These are phyloP conservation scores for Aphanomyces astaci DNA, from an alignment of 352 stramenopile species.

Conservation along the genomic window DNA sequence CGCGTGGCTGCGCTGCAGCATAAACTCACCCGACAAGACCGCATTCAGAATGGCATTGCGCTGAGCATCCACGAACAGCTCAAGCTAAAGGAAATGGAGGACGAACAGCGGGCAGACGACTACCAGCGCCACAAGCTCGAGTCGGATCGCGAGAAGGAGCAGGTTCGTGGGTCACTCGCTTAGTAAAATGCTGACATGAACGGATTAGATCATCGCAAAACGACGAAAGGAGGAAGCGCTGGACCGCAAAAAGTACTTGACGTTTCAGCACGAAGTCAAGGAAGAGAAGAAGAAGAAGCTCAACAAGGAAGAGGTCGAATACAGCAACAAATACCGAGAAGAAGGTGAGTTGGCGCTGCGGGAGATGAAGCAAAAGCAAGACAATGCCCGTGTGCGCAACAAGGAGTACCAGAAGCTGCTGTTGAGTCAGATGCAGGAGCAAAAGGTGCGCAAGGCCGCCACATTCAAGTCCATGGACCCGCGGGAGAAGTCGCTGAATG, in stretches of 20 bases:
- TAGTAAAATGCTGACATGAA: background rate
- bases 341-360: slow-evolving; percentile 39
- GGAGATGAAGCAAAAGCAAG: slow-evolving; percentile 36
- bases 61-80: slow-evolving; percentile 45
- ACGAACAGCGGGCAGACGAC: slow-evolving; percentile 49
- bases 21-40: slow-evolving; percentile 38
- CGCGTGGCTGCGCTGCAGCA: slow-evolving; percentile 37
- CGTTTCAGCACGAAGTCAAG: slow-evolving; percentile 40
- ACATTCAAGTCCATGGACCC: slow-evolving; percentile 57
- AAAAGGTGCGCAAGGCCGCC: slow-evolving; percentile 40
- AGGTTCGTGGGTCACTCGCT: background rate
- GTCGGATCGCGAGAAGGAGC: slow-evolving; percentile 31
- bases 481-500: slow-evolving; percentile 50
- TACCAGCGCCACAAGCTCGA: slow-evolving; percentile 56
- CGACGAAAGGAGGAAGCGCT: slow-evolving; percentile 37
- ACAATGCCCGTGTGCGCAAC: slow-evolving; percentile 30
- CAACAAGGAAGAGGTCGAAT: slow-evolving; percentile 50
- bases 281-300: slow-evolving; percentile 49
- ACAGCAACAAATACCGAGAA: slow-evolving; percentile 40
- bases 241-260: slow-evolving; percentile 48
- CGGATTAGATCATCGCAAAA: background rate
- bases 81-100: slow-evolving; percentile 39
- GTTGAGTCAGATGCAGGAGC: slow-evolving; percentile 52
- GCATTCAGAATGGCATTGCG: slow-evolving; percentile 34
- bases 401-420: slow-evolving; percentile 51